phyloP scores from a whole-genome alignment of 331 rosid species.

The Rhamnella rubrinervis region DNA sequence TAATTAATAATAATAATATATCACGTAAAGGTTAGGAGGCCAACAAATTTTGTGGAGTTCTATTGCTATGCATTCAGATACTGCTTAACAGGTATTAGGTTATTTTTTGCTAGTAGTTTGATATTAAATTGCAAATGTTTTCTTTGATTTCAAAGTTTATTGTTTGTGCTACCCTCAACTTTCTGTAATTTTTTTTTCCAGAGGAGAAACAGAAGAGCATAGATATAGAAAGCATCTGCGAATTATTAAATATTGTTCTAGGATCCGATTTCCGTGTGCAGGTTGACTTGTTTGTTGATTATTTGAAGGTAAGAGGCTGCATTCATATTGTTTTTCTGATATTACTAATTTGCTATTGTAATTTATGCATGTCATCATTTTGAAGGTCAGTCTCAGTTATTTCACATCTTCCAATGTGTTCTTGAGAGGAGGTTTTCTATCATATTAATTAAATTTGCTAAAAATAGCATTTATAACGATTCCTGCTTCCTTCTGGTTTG shows the following conservation, averaged over 20 bases:
- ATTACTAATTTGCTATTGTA: neutral
- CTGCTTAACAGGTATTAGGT: conserved; percentile 80
- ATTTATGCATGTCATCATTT: neutral
- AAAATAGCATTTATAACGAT: neutral
- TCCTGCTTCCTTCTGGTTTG: neutral
- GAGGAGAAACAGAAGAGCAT: conserved; percentile 99
- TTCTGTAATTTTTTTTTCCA: conserved; percentile 30
- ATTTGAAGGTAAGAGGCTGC: conserved; percentile 66
- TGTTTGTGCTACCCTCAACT: conserved; percentile 14
- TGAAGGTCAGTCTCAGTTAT: neutral
- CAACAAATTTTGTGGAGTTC: conserved; percentile 81
- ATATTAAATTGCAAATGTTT: conserved; percentile 1
- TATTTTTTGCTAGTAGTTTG: neutral
- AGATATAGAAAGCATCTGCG: conserved; percentile 84
- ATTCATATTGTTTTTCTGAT: neutral
- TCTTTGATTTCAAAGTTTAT: conserved; percentile 11
- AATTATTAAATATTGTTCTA: conserved; percentile 68
- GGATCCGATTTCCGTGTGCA: conserved; percentile 65
- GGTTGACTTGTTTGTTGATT: conserved; percentile 73
- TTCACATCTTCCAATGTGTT: neutral
- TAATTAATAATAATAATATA: neutral
- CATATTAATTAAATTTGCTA: neutral
- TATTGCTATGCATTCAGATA: conserved; percentile 88
- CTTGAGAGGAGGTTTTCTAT: neutral
- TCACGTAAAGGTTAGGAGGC: conserved; percentile 71